phyloP scores from a whole-genome alignment of 257 asterid species.

The Nyctanthes arbortristis region DNA sequence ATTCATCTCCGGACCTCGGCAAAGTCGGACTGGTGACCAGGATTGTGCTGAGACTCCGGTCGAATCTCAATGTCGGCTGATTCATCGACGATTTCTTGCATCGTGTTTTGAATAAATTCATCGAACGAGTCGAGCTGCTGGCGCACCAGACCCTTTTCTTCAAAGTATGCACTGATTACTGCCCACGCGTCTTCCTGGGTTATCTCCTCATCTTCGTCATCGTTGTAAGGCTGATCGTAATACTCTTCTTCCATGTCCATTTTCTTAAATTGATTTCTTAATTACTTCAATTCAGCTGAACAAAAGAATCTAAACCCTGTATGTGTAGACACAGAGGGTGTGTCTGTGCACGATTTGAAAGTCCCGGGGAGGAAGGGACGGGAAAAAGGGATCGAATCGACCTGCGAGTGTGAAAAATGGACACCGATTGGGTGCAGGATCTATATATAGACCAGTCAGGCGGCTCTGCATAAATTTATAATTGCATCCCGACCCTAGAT shows the following conservation, averaged over 20 bases:
- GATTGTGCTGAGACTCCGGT: conserved; percentile 95
- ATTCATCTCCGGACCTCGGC: conserved; percentile 58
- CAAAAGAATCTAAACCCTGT: neutral
- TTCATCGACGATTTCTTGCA: conserved; percentile 98
- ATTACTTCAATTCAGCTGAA: neutral
- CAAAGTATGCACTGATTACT: conserved; percentile 93
- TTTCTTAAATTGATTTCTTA: neutral
- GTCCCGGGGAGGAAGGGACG: neutral
- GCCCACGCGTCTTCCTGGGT: conserved; percentile 99
- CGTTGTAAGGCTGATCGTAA: conserved; percentile 46
- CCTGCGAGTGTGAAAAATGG: neutral
- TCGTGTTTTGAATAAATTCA: conserved; percentile 93
- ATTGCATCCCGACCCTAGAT: neutral
- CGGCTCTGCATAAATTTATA: too few species aligned
- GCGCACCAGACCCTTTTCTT: conserved; percentile 92
- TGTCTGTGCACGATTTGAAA: neutral
- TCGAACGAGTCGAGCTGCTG: conserved; percentile 96
- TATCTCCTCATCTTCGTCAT: conserved; percentile 70
- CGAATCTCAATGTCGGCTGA: conserved; percentile 94
- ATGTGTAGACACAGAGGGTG: neutral
- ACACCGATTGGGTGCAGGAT: neutral
- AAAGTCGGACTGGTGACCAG: conserved; percentile 87
- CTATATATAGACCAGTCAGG: neutral
- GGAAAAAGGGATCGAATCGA: neutral
- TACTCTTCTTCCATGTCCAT: conserved; percentile 76